Evolutionary conservation across 2,329 filamentous ascomycete genomes (phyloP), one percentile per base, ranked within the genome.

Genomic region (Neofusicoccum laricinum): DNA sequence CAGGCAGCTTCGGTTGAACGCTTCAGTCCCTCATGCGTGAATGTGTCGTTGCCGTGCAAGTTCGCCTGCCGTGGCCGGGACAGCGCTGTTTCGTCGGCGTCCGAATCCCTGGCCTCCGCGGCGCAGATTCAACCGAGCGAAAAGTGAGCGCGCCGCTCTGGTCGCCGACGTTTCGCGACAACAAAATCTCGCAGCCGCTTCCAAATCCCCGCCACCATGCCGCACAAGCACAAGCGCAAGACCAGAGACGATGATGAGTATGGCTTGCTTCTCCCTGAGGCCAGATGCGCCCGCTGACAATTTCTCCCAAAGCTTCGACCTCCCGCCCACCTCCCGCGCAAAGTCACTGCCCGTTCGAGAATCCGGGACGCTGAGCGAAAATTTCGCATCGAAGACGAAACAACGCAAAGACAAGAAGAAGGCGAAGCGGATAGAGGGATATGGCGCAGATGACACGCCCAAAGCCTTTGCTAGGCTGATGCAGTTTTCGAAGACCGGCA

Each of bases 381-480:
- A 72, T 59, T 70, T 67, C 32, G 64, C 71, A 15, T 72, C 71
- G 65, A 75, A 72, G 51, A 68, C 66, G 61, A 76, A 73, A 62
- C 77, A 77, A 68, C 70, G 72, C 66, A 78, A 76, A 67, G 73
- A 66, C 66, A 77, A 72, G 61, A 71, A 74, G 62, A 66, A 71
- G 67, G 49, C 34, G 61, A 65, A 75, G 69, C 46, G 75, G 68
- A 71, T 86, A 79, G 71, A 82, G 77, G 73, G 80, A 79, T 78
- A 88, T 83, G 78, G 81, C 40, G 76, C 85, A 43, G 88, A 96
- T 75, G 95, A 98, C 78, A 93, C 91, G 1, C 95, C 95, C 0
- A 90, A 92, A 69, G 92, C 90, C 1, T 99, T 99, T 77, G 86
- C 87, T 67, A 88, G 93, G 12, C 80, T 98, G 67, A 95, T 98